Conservation (phyloP, 2,329 filamentous ascomycete genomes). For the Fusarium sacchari region DNA sequence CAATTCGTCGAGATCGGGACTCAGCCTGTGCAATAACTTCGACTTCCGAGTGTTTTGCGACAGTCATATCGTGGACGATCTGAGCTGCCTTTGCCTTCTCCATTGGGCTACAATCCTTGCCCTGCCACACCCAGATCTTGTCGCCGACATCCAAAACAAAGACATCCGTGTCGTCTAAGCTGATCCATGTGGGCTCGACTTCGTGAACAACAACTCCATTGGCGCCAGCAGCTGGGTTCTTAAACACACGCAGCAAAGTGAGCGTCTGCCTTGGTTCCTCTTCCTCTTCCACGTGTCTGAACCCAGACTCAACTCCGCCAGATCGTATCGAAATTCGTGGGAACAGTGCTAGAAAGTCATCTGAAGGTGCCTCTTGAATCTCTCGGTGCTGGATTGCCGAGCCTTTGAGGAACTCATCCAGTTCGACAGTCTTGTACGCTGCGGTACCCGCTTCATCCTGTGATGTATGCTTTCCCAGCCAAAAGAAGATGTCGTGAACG, state of each 20-base stretch:
- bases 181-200: conserved; percentile 69
- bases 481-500: conserved; percentile 75
- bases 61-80: conserved; percentile 71
- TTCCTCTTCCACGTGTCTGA: conserved; percentile 68
- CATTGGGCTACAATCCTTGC: conserved; percentile 71
- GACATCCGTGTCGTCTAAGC: conserved; percentile 72
- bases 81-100: conserved; percentile 75
- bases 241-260: conserved; percentile 71
- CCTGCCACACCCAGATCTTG: conserved; percentile 78
- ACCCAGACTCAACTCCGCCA: conserved; percentile 71
- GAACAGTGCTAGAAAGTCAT: conserved; percentile 70
- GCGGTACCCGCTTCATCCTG: conserved; percentile 76
- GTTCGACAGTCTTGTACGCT: conserved; percentile 76
- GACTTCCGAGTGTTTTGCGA: conserved; percentile 71
- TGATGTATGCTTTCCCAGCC: conserved; percentile 71
- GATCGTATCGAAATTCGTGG: conserved; percentile 67
- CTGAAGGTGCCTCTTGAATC: conserved; percentile 66
- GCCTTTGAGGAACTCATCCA: conserved; percentile 73
- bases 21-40: conserved; percentile 73
- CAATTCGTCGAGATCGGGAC: conserved; percentile 62
- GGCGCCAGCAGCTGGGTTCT: conserved; percentile 60
- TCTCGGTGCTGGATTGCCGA: conserved; percentile 73
- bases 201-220: conserved; percentile 69
- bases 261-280: conserved; percentile 53
- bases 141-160: conserved; percentile 70